Conservation (phyloP, 2,329 filamentous ascomycete genomes). For the Corinectria fuckeliana region DNA sequence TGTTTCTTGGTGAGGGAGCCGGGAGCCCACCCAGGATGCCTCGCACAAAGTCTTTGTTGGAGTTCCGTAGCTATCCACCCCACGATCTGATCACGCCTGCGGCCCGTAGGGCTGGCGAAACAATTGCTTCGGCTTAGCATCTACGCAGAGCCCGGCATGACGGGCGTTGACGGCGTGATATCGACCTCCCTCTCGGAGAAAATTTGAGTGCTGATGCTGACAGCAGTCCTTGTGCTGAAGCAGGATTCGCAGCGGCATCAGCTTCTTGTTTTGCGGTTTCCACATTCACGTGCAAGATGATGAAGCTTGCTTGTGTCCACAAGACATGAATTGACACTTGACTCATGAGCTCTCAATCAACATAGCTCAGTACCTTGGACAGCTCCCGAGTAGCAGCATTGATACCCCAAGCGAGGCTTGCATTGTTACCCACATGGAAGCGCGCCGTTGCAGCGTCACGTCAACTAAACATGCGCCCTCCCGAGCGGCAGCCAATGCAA, state of each 20-base stretch:
- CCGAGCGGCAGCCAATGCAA: background rate
- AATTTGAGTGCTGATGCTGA: conserved; percentile 16
- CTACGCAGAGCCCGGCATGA: conserved; percentile 6
- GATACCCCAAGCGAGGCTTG: background rate
- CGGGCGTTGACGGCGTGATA: background rate
- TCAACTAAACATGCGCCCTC: background rate
- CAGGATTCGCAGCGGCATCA: background rate
- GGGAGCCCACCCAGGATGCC: background rate
- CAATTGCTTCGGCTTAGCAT: conserved; percentile 5
- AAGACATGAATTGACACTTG: background rate
- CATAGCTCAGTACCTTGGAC: background rate
- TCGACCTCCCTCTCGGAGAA: background rate
- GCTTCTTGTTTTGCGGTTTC: background rate
- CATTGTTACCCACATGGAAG: background rate
- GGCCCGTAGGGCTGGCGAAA: conserved; percentile 15
- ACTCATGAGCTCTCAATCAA: background rate
- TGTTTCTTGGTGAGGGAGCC: conserved; percentile 13
- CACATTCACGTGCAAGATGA: background rate
- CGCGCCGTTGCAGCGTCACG: background rate
- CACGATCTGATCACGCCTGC: conserved; percentile 13
- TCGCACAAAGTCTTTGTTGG: background rate
- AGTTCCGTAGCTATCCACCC: conserved; percentile 3
- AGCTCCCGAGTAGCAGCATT: background rate
- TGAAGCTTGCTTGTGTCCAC: background rate
- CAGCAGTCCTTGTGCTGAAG: background rate